Percentiles rank a stretch among this genome's conserved stretches.
These are phyloP conservation scores for Leccinum rimulosum DNA, from an alignment of 768 basidiomycete genomes.

Conservation along the genomic window DNA sequence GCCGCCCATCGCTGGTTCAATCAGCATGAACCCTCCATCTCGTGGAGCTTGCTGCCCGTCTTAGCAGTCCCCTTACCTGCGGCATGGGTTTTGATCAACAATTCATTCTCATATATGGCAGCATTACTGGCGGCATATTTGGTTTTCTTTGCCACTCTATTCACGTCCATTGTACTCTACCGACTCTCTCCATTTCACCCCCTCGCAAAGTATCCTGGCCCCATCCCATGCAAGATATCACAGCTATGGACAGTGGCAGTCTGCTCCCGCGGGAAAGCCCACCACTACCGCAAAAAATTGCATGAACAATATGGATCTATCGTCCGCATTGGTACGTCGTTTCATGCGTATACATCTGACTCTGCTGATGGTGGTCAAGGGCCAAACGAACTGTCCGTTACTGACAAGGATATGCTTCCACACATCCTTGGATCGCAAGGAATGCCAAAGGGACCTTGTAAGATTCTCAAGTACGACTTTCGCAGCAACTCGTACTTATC, in stretches of 20 bases:
- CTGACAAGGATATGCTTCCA: constrained; percentile 20
- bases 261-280: constrained; percentile 17
- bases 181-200: constrained; percentile 40
- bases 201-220: constrained; percentile 38
- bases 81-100: constrained; percentile 9
- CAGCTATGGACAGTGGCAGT: constrained; percentile 29
- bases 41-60: constrained; percentile 14
- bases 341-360: background rate
- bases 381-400: constrained; percentile 38
- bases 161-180: constrained; percentile 31
- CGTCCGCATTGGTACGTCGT: constrained; percentile 31
- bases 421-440: constrained; percentile 27
- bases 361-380: constrained; percentile 24
- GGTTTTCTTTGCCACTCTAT: constrained; percentile 20
- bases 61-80: constrained; percentile 14
- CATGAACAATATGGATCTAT: constrained; percentile 33
- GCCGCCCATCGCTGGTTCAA: constrained; percentile 18
- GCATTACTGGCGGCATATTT: constrained; percentile 15
- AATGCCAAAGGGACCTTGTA: constrained; percentile 30
- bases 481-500: constrained; percentile 1
- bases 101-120: constrained; percentile 1
- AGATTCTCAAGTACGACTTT: constrained; percentile 11
- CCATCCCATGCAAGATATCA: constrained; percentile 28
- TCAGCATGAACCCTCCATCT: constrained; percentile 14
- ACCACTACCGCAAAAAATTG: constrained; percentile 19